phyloP scores from a whole-genome alignment of 129 eudicot genomes.

The Ambrosia artemisiifolia region DNA sequence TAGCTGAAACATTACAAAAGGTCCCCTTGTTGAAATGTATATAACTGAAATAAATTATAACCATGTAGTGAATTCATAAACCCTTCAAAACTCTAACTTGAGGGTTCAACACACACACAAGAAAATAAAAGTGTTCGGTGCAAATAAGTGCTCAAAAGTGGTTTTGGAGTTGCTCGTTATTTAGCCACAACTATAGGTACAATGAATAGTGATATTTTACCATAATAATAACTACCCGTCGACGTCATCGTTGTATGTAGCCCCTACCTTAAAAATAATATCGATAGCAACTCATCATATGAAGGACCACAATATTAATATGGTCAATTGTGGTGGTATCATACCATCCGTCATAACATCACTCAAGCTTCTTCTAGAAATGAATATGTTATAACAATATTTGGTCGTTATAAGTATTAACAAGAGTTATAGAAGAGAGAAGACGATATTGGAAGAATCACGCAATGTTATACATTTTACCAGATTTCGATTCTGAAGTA shows the following conservation, averaged over 20 bases:
- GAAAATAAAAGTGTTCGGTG: slow-evolving; percentile 1
- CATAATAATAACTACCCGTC: slow-evolving; percentile 22
- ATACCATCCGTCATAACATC: background rate
- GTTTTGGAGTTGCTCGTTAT: slow-evolving; percentile 20
- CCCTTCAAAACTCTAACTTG: background rate
- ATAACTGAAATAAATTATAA: no score
- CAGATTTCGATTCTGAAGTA: no score
- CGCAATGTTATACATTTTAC: no score
- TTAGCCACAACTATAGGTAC: background rate
- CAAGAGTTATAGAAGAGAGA: no score
- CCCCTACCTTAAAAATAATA: slow-evolving; percentile 26
- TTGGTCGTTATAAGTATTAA: background rate
- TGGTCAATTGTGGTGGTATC: background rate
- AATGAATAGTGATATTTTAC: slow-evolving; percentile 12
- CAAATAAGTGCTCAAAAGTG: background rate
- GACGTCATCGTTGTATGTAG: slow-evolving; percentile 4
- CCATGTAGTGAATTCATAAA: no score
- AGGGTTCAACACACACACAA: background rate
- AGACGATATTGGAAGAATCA: no score
- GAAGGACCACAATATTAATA: background rate
- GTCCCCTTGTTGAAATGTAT: no score
- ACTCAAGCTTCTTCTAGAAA: background rate
- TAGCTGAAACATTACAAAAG: no score
- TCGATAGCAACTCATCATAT: slow-evolving; percentile 12
- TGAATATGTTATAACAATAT: background rate